Conservation (phyloP, 108 stramenopile species). For the Phaeodactylum tricornutum region DNA sequence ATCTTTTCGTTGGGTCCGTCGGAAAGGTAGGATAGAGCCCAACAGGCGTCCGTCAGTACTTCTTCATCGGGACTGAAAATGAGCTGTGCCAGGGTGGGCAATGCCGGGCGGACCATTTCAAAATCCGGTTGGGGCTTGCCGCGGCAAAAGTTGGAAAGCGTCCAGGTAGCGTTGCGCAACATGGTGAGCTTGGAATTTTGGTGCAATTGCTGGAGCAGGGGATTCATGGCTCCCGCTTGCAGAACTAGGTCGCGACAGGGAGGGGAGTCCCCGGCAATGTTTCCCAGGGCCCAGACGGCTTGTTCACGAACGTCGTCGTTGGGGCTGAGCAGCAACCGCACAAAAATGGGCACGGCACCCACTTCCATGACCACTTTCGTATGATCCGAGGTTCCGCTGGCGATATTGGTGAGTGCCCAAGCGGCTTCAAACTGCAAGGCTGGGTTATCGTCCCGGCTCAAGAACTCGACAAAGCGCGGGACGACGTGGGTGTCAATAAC, state of each 20-base stretch:
- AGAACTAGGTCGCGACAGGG: conserved; percentile 95
- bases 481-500: conserved; percentile 96
- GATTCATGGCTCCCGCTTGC: conserved; percentile 85
- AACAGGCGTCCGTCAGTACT: conserved; percentile 98
- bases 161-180: conserved; percentile 99
- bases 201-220: conserved; percentile 89
- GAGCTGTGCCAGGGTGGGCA: conserved; percentile 89
- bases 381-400: conserved; percentile 94
- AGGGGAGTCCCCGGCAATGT: conserved; percentile 97
- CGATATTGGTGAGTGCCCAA: conserved; percentile 99
- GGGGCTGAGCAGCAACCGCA: conserved; percentile 77
- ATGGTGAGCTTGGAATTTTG: conserved; percentile 88
- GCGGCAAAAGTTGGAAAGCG: conserved; percentile 97
- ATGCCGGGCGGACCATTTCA: conserved; percentile 80
- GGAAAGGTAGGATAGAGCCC: conserved; percentile 92
- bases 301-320: conserved; percentile 98
- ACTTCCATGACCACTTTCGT: conserved; percentile 96
- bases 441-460: conserved; percentile 86
- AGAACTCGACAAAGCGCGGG: conserved; percentile 93
- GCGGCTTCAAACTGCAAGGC: conserved; percentile 99
- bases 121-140: conserved; percentile 98
- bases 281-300: conserved; percentile 98
- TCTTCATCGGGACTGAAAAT: conserved; percentile 94
- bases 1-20: conserved; percentile 98
- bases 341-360: conserved; percentile 97